Conservation (phyloP, 1,284 basidiomycete genomes). For the Pisolithus thermaeus region DNA sequence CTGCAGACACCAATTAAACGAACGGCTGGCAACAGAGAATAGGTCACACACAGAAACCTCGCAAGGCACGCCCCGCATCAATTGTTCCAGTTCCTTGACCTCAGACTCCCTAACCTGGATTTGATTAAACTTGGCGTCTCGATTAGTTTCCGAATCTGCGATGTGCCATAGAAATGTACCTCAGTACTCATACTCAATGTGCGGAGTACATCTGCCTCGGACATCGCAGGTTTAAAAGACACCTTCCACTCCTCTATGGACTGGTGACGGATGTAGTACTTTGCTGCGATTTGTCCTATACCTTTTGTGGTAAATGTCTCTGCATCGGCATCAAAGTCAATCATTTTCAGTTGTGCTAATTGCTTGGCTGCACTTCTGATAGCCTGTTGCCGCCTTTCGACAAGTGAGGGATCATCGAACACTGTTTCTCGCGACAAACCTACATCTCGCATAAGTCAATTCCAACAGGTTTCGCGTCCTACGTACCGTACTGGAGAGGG, state of each 20-base stretch:
- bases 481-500: constrained; percentile 82
- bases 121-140: constrained; percentile 74
- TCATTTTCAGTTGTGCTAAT: constrained; percentile 81
- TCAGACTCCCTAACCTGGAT: constrained; percentile 93
- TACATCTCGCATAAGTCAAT: constrained; percentile 25
- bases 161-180: constrained; percentile 36
- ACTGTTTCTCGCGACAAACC: constrained; percentile 77
- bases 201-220: constrained; percentile 87
- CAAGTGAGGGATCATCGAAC: constrained; percentile 74
- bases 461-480: neutral
- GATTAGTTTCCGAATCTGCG: neutral
- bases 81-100: constrained; percentile 71
- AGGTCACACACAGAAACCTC: constrained; percentile 58
- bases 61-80: constrained; percentile 73
- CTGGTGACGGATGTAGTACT: constrained; percentile 88
- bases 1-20: constrained; percentile 29
- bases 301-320: constrained; percentile 77
- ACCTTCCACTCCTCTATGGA: constrained; percentile 83
- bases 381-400: constrained; percentile 69
- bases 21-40: neutral
- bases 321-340: constrained; percentile 62
- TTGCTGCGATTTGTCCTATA: constrained; percentile 90
- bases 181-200: constrained; percentile 92
- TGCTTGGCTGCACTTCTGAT: constrained; percentile 66
- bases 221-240: constrained; percentile 80